Percentiles rank a stretch among this genome's conserved stretches.
phyloP scores from a whole-genome alignment of 2,329 filamentous ascomycete species.

The Magnaporthales sp. region DNA sequence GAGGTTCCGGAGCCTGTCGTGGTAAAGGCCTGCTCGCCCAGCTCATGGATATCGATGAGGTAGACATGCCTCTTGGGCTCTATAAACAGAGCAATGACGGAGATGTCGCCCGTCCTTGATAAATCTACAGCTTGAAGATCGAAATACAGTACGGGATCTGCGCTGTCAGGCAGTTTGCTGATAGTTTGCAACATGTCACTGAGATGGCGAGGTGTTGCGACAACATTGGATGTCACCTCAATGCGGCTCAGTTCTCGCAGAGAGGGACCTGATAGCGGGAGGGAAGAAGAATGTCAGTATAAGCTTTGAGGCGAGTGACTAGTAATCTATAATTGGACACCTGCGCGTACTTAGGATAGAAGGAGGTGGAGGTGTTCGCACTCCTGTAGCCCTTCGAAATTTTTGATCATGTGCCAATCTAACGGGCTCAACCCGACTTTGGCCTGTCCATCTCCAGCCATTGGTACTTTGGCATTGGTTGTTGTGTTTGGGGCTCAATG shows the following conservation, averaged over 20 bases:
- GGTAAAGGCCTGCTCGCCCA: conserved; percentile 12
- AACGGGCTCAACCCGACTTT: background rate
- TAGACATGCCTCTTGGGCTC: conserved; percentile 4
- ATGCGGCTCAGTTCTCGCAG: background rate
- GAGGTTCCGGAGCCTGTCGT: conserved; percentile 7
- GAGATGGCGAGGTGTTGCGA: background rate
- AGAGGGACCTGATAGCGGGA: background rate
- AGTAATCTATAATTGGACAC: background rate
- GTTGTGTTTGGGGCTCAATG: background rate
- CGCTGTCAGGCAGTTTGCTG: background rate
- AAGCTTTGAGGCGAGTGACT: no score
- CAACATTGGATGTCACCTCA: background rate
- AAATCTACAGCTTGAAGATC: conserved; percentile 14
- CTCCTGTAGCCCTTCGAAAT: background rate
- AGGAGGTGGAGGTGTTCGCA: background rate
- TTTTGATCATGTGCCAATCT: background rate
- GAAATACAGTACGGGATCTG: conserved; percentile 10
- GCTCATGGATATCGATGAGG: conserved; percentile 15
- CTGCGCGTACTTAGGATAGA: background rate
- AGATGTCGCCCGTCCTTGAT: conserved; percentile 13
- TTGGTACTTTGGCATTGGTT: background rate
- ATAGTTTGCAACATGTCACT: background rate
- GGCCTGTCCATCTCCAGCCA: background rate
- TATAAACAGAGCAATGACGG: conserved; percentile 12
- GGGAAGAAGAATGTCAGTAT: background rate